phyloP scores from a whole-genome alignment of 2,329 filamentous ascomycete species.

The Didymella lethalis region DNA sequence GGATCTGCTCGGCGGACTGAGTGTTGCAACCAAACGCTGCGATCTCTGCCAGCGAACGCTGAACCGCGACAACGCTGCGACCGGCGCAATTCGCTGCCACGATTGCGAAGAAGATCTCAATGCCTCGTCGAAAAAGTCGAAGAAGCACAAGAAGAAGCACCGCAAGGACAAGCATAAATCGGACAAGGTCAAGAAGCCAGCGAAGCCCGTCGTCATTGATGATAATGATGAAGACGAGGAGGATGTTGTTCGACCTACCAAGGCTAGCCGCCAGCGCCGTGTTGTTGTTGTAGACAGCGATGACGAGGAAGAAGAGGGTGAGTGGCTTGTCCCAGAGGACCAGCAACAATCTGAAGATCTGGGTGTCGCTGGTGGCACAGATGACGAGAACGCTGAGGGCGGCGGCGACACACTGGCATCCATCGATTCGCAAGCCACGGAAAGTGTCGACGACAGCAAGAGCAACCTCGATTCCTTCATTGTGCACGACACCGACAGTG shows the following conservation, averaged over 20 bases:
- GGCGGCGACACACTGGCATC: slow-evolving; percentile 80
- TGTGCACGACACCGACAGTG: slow-evolving; percentile 48
- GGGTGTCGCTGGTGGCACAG: slow-evolving; percentile 81
- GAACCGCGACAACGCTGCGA: slow-evolving; percentile 61
- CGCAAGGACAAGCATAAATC: slow-evolving; percentile 50
- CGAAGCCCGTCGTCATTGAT: slow-evolving; percentile 44
- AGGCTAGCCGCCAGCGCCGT: slow-evolving; percentile 43
- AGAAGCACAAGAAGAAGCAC: slow-evolving; percentile 54
- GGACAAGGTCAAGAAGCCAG: slow-evolving; percentile 52
- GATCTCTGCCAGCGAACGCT: slow-evolving; percentile 81
- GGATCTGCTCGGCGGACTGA: slow-evolving; percentile 84
- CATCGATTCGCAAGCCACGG: slow-evolving; percentile 73
- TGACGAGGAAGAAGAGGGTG: slow-evolving; percentile 72
- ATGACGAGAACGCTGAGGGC: slow-evolving; percentile 87
- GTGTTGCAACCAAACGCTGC: slow-evolving; percentile 78
- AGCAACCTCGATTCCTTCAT: slow-evolving; percentile 50
- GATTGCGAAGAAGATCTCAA: slow-evolving; percentile 79
- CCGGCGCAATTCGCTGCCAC: slow-evolving; percentile 68
- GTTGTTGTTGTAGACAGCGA: slow-evolving; percentile 70
- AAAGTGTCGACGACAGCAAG: slow-evolving; percentile 60
- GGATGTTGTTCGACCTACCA: slow-evolving; percentile 22
- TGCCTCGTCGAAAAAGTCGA: slow-evolving; percentile 56
- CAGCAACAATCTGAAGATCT: slow-evolving; percentile 68
- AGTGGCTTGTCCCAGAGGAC: slow-evolving; percentile 79
- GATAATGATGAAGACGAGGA: slow-evolving; percentile 44